Evolutionary conservation across 208 protist genomes (phyloP), one percentile per base, ranked within the genome.

Genomic region (Crithidia sp.): DNA sequence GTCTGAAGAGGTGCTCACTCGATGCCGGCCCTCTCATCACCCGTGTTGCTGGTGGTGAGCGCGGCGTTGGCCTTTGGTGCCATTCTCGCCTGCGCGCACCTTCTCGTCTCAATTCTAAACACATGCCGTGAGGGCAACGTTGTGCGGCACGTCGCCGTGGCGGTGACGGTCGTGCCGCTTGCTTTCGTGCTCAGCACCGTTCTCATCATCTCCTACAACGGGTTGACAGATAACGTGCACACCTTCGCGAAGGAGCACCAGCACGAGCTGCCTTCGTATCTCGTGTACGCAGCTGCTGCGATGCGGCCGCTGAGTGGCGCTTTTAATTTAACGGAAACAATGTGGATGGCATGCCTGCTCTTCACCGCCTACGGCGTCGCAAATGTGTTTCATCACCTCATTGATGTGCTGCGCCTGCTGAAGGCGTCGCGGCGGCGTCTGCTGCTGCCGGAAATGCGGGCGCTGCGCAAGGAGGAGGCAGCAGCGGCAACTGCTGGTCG

Each of bases 391-490:
- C 77, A 72, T 9, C 87, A 87, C 68, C 39, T 92, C 43, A 66
- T 93, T 6, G 84, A 91, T 41, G 74, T 95, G 37, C 66, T 56
- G 39, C 83, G 90, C 7, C 59, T 86, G 37, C 55, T 95, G 60
- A 92, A 92, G 74, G 66, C 87, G 17, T 95, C 90, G 5, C 67
- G 80, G 47, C 66, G 87, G 5, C 85, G 90, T 37, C 40, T 90
- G 4, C 36, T 85, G 43, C 74, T 78, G 44, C 65, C 67, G 5
- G 74, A 85, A 14, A 52, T 76, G 68, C 67, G 65, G 4, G 54
- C 60, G 61, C 12, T 59, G 40, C 56, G 40, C 4, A 45, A 19
- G 19, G 54, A 61, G 67, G 68, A 73, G 63, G 66, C 56, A 54
- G 68, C 17, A n/a, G 44, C 8, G 4, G n/a, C 55, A 10, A 69